Evolutionary conservation across 2,329 filamentous ascomycete species (phyloP).

Genomic region (Sporothrix phasma): DNA sequence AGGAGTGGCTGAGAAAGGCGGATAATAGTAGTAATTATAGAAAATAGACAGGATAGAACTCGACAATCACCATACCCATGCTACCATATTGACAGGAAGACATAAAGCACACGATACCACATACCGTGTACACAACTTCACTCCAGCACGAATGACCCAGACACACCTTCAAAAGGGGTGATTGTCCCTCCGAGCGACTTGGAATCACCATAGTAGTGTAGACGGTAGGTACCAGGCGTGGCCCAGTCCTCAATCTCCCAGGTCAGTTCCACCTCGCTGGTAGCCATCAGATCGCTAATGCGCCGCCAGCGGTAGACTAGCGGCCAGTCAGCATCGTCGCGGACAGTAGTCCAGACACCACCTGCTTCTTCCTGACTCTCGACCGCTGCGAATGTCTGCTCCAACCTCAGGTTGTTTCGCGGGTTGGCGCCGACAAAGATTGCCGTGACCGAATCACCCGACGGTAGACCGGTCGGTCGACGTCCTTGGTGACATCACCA

Average conservation of each 20-base stretch:
- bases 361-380: constrained; percentile 42
- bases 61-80: no score
- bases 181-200: constrained; percentile 56
- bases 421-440: constrained; percentile 83
- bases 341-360: constrained; percentile 53
- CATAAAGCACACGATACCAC: neutral
- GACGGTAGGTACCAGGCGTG: constrained; percentile 58
- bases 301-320: constrained; percentile 73
- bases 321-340: constrained; percentile 73
- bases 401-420: constrained; percentile 73
- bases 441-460: constrained; percentile 48
- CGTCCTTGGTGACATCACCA: constrained; percentile 54
- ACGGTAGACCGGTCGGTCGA: constrained; percentile 42
- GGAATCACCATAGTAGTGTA: constrained; percentile 76
- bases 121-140: no score
- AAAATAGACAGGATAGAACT: no score
- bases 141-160: constrained; percentile 40
- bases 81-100: neutral
- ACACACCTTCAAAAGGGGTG: constrained; percentile 58
- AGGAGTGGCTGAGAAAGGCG: no score
- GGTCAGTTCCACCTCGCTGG: constrained; percentile 65
- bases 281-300: constrained; percentile 56
- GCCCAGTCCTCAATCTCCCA: constrained; percentile 66
- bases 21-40: no score
- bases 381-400: constrained; percentile 66